Evolutionary conservation across 2,329 filamentous ascomycete species (phyloP), one percentile per base, ranked within the genome.

Genomic region (Talaromyces verruculosus): DNA sequence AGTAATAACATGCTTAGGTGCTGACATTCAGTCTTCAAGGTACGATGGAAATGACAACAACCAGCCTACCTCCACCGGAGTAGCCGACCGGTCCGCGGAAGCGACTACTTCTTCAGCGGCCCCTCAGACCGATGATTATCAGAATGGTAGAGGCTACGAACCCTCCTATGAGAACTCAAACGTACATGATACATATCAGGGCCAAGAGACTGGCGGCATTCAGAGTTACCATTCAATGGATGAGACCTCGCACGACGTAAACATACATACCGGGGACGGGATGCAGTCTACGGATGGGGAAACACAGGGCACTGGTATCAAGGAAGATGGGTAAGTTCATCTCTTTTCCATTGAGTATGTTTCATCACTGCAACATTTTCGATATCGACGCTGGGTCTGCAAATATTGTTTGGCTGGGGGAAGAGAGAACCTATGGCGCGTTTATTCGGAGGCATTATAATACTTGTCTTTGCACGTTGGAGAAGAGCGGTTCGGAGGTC

Each of bases 281-380:
- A 39, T 72, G 10, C 74, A 72, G 49, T 69, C 68, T 59, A 61
- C 70, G 11, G 73, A 77, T 64, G 67, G 71, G 39, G 68, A 69
- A 33, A 33, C 60, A 37, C 65, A 78, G 57, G 77, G 76, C 55
- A 81, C 79, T 28, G 79, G 79, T 59, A 91, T 93, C 65, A 96
- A 96, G 80, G 92, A 96, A 87, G 92, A 96, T 76, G 92, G 92
- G 92, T 96, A 89, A 93, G 92, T 88, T 71, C 71, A 33, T 65
- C 61, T 69, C 65, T 66, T 71, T 69, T 45, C 47, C 51, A 25
- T 63, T 63, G 22, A 49, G n/a, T 58, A 33, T 47, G 45, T 41
- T 37, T 55, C 11, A 67, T 65, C 66, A 70, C 72, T 69, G 70
- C 69, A 68, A 70, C 67, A 68, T 72, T 33, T 63, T 43, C n/a